Evolutionary conservation across 352 stramenopile species (phyloP).

Genomic region (Phytopythium oedochilum): DNA sequence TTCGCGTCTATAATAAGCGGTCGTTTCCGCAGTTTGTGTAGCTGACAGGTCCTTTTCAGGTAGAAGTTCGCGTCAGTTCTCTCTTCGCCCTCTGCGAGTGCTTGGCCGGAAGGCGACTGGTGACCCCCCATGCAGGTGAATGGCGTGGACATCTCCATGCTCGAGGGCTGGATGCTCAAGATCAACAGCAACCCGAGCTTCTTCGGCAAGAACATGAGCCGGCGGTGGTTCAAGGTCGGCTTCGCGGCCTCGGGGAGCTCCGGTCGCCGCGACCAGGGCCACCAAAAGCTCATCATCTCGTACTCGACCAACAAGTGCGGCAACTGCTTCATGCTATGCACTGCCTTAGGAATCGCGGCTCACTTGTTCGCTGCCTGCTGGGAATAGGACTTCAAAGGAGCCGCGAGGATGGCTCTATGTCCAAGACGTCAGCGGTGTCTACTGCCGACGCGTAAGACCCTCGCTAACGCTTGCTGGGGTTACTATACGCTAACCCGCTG

Average conservation of each 20-base stretch:
- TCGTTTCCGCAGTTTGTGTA: not conserved
- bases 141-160: constrained; percentile 75
- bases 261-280: constrained; percentile 32
- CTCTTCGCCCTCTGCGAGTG: not conserved
- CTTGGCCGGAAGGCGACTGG: not conserved
- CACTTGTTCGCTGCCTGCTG: not conserved
- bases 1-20: not conserved
- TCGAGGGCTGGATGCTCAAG: constrained; percentile 85
- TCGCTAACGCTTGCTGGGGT: not conserved
- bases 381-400: constrained; percentile 61
- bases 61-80: not conserved
- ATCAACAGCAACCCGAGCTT: constrained; percentile 82
- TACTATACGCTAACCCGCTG: not conserved
- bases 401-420: constrained; percentile 75
- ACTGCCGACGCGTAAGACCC: constrained; percentile 50
- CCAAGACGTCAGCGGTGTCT: constrained; percentile 69
- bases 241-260: constrained; percentile 24
- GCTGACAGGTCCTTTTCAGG: no score
- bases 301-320: constrained; percentile 81
- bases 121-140: constrained; percentile 41
- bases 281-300: constrained; percentile 59
- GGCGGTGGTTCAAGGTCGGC: constrained; percentile 74
- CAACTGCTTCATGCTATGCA: not conserved
- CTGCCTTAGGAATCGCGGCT: not conserved
- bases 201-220: constrained; percentile 73